Evolutionary conservation across 345 rosid species (phyloP).

Genomic region (Draba incana): DNA sequence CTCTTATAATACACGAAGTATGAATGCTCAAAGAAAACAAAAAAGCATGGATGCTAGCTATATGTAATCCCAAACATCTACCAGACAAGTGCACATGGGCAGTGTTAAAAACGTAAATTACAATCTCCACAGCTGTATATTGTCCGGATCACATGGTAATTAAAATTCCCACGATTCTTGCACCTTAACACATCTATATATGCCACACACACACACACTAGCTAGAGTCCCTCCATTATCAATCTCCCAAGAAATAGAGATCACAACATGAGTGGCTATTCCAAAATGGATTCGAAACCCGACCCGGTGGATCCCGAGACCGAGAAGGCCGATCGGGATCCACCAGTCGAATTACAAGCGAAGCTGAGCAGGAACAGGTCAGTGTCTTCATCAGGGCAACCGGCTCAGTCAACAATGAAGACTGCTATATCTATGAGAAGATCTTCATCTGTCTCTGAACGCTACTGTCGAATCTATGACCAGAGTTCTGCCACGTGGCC

Average conservation of each 20-base stretch:
- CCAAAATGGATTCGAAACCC: conserved; percentile 37
- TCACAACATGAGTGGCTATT: conserved; percentile 36
- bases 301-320: conserved; percentile 25
- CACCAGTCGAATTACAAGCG: conserved; percentile 18
- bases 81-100: conserved; percentile 41
- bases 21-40: too few species aligned
- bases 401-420: conserved; percentile 51
- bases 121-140: conserved; percentile 36
- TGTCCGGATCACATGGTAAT: conserved; percentile 27
- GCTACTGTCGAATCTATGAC: conserved; percentile 79
- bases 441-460: conserved; percentile 81
- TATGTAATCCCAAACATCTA: conserved; percentile 27
- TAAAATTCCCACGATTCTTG: conserved; percentile 28
- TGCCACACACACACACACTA: background rate
- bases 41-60: conserved; percentile 5
- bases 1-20: too few species aligned
- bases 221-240: conserved; percentile 1
- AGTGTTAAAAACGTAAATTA: conserved; percentile 21
- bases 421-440: conserved; percentile 73
- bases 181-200: conserved; percentile 29
- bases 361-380: conserved; percentile 66
- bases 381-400: conserved; percentile 48
- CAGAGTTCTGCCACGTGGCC: conserved; percentile 54
- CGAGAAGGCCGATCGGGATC: conserved; percentile 21
- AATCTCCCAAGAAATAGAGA: background rate